Evolutionary conservation across 371 early-diverging fungal species (phyloP), one percentile per base, ranked within the genome.

Genomic region (Saksenaea vasiformis): DNA sequence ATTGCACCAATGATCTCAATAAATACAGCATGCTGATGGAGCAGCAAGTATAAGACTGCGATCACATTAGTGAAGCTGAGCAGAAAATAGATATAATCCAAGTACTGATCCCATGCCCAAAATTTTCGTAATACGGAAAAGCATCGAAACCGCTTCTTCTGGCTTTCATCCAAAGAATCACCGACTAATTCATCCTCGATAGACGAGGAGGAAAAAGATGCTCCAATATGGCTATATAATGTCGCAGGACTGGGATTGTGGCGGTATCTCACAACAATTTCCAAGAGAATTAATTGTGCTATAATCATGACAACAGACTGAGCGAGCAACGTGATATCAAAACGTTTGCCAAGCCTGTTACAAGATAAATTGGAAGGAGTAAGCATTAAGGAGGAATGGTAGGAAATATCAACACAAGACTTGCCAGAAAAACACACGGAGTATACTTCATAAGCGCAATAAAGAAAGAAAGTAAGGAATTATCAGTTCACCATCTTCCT

Each of bases 271-370:
- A 81, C 67, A 2, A 80, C 79, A 14, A 82, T 67, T 54, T 87
- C 74, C 8, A 87, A 67, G 13, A 89, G 59, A 4, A 79, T 60
- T 17, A 88, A 59, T 53, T 87, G 86, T 0, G 85, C 80, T 10
- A 74, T 35, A 11, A 87, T 79, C 89, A 89, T 89, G 17, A 84
- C 66, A 61, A 89, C 80, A 11, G 87, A 87, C 59, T 89, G 89
- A 31, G 75, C 78, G 7, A 89, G 56, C 17, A 87, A 68, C 1
- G 84, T 84, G 1, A 44, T 67, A 60, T 86, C 90, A 68, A 89
- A 89, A 61, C 85, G 73, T 65, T 79, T 77, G 13, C 85, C 83
- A 27, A 84, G 62, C 81, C 82, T 81, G 57, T 15, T 39, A 58
- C 31, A 56, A 34, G 26, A 35, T 19, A 51, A 17, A 10, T 31